A percentile compares a stretch with the other conserved stretches of the same genome.
Conservation (phyloP, 2,329 filamentous ascomycete species). For the Clarireedia hainanense region DNA sequence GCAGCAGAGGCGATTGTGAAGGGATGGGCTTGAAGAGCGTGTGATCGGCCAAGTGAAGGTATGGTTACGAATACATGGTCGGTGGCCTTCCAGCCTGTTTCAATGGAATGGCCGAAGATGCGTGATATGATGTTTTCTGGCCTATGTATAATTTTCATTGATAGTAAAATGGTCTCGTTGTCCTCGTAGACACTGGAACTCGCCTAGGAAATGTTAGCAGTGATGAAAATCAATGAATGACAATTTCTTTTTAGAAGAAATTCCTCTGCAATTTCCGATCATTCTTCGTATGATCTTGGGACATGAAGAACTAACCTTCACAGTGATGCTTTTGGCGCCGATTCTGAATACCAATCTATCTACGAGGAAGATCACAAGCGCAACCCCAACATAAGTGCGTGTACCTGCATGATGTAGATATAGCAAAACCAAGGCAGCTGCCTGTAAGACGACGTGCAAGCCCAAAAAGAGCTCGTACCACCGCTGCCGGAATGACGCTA, state of each 20-base stretch:
- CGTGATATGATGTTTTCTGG: conserved; percentile 4
- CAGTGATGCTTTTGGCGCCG: conserved; percentile 39
- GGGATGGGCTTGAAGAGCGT: conserved; percentile 53
- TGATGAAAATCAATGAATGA: not conserved
- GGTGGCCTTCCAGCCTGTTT: conserved; percentile 49
- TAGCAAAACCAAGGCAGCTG: conserved; percentile 45
- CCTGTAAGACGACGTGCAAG: conserved; percentile 49
- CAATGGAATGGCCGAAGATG: conserved; percentile 31
- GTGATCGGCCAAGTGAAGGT: conserved; percentile 43
- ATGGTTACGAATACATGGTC: conserved; percentile 58
- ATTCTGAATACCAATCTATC: conserved; percentile 43
- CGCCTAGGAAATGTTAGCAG: not conserved
- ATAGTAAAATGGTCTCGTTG: conserved; percentile 44
- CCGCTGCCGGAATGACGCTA: conserved; percentile 49
- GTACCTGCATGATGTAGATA: conserved; percentile 50
- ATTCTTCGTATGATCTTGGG: not conserved
- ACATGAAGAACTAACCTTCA: conserved; percentile 33
- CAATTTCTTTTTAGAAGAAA: not conserved
- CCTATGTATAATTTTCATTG: conserved; percentile 18
- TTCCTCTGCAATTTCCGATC: too few species aligned
- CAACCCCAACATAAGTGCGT: conserved; percentile 43
- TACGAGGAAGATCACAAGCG: conserved; percentile 24
- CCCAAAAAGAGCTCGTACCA: conserved; percentile 58
- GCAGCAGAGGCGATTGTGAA: conserved; percentile 59
- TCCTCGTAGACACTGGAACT: conserved; percentile 46